phyloP scores from a whole-genome alignment of 1,284 basidiomycete species.

The Laetiporus sulphureus region DNA sequence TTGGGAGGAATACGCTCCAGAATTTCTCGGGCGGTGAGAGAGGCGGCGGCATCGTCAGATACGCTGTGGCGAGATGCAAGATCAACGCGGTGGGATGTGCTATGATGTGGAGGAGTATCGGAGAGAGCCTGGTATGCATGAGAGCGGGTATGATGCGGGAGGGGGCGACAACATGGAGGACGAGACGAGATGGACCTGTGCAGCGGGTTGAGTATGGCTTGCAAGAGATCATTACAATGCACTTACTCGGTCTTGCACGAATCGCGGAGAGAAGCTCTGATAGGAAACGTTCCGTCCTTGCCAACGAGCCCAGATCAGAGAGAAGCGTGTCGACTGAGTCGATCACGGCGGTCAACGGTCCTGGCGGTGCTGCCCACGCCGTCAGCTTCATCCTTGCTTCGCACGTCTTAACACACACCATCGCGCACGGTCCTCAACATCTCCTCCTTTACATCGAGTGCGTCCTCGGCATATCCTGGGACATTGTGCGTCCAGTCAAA shows the following conservation, averaged over 20 bases:
- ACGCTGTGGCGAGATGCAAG: slow-evolving; percentile 54
- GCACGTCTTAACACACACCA: slow-evolving; percentile 29
- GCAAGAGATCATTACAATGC: not conserved
- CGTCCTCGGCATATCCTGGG: slow-evolving; percentile 43
- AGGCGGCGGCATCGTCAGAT: slow-evolving; percentile 65
- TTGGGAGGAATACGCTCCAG: slow-evolving; percentile 65
- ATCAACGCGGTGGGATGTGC: slow-evolving; percentile 64
- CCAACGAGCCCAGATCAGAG: slow-evolving; percentile 47
- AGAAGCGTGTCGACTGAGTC: slow-evolving; percentile 63
- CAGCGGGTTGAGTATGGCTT: slow-evolving; percentile 2
- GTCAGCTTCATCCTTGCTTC: not conserved
- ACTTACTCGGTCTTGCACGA: slow-evolving; percentile 40
- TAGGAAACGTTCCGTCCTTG: slow-evolving; percentile 48
- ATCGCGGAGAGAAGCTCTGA: slow-evolving; percentile 36
- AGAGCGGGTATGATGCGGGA: slow-evolving; percentile 51
- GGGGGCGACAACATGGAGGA: slow-evolving; percentile 52
- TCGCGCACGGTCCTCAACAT: slow-evolving; percentile 39
- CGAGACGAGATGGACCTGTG: slow-evolving; percentile 60
- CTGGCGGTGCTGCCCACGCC: slow-evolving; percentile 27
- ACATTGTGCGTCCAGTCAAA: slow-evolving; percentile 49
- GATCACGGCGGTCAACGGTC: slow-evolving; percentile 49
- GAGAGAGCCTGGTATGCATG: slow-evolving; percentile 55
- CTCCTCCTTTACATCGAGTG: slow-evolving; percentile 26
- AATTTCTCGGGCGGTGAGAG: slow-evolving; percentile 57
- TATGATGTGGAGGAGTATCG: slow-evolving; percentile 57